A percentile compares a stretch with the other conserved stretches of the same genome.
Evolutionary conservation across 2,329 filamentous ascomycete species (phyloP).

Genomic region (Colletotrichum coccodes): DNA sequence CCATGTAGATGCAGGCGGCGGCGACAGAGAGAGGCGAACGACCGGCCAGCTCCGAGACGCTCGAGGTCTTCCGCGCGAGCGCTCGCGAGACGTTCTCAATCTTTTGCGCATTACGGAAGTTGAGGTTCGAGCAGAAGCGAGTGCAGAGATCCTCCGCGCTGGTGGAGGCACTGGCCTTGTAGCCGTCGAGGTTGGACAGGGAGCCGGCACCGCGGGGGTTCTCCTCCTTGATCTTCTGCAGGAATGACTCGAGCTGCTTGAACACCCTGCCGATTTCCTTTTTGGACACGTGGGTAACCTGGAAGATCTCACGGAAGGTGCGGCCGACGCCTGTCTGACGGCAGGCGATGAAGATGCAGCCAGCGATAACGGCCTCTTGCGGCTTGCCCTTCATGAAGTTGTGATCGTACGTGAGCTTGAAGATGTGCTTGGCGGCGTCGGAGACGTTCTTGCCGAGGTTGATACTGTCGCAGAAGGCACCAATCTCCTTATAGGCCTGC

Average conservation of each 20-base stretch:
- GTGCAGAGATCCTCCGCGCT: constrained; percentile 86
- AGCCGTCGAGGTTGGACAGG: constrained; percentile 71
- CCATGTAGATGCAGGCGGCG: constrained; percentile 96
- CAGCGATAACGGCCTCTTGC: constrained; percentile 91
- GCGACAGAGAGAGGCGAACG: constrained; percentile 94
- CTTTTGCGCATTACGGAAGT: constrained; percentile 74
- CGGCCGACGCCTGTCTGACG: constrained; percentile 87
- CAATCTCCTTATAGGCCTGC: constrained; percentile 89
- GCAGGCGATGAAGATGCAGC: constrained; percentile 97
- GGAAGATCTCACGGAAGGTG: constrained; percentile 94
- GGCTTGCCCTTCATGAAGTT: constrained; percentile 96
- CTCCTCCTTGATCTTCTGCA: constrained; percentile 77
- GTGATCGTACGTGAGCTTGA: constrained; percentile 92
- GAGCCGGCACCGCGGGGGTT: constrained; percentile 61
- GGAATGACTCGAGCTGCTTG: constrained; percentile 90
- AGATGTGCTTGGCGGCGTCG: constrained; percentile 93
- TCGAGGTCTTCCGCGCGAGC: constrained; percentile 81
- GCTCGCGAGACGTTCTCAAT: constrained; percentile 84
- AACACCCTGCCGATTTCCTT: constrained; percentile 98
- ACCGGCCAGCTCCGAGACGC: constrained; percentile 84
- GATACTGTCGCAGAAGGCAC: constrained; percentile 85
- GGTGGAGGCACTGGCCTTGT: constrained; percentile 80
- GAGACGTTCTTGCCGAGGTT: constrained; percentile 83
- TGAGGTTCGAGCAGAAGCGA: constrained; percentile 88
- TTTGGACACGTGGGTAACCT: constrained; percentile 92